Base-by-base conservation (phyloP, 2,329 filamentous ascomycete genomes). In the Alternaria arbusti region DNA sequence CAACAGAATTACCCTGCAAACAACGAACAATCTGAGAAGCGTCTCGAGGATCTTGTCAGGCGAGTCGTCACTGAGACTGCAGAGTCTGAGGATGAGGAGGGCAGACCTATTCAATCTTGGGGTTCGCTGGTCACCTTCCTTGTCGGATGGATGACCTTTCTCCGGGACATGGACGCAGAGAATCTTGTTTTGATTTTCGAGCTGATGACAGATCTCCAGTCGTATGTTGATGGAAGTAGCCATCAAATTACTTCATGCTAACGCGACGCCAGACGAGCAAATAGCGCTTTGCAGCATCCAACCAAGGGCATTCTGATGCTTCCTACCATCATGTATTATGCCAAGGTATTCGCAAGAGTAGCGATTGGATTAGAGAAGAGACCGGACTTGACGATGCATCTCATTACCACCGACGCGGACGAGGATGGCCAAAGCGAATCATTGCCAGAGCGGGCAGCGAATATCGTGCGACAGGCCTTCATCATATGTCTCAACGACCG, bases 401-500 rank as follows among this genome's bases (percentile, higher is more conserved):
- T 94, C n/a, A 71, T 82, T 59, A 71, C 87, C 26, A 71, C 87
- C 46, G 59, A 62, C 13, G 84, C 85, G 9, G 86, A 86, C 36
- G 86, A 87, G 57, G 90, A 89, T 23, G 89, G 90, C 25, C 89
- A 91, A 56, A 88, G 89, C 70, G 88, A 91, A 70, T 94, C 93
- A 2, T 86, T 97, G 44, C 93, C 95, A 11, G 95, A 97, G 78
- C 89, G 90, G 25, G 94, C 94, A 2, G 94, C 93, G 17, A 95
- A 97, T 74, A 91, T 93, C 54, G 91, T 97, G 63, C 91, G 96
- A 65, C 92, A 94, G 76, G 93, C 94, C 22, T 97, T 97, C 76
- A 96, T 93, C 11, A 93, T 93, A 43, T 97, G 95, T 68, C 82
- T 97, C 32, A 94, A 91, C 5, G 94, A 97, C 76, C 88, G 93